Evolutionary conservation across 345 rosid species (phyloP).

Genomic region (Salix viminalis): DNA sequence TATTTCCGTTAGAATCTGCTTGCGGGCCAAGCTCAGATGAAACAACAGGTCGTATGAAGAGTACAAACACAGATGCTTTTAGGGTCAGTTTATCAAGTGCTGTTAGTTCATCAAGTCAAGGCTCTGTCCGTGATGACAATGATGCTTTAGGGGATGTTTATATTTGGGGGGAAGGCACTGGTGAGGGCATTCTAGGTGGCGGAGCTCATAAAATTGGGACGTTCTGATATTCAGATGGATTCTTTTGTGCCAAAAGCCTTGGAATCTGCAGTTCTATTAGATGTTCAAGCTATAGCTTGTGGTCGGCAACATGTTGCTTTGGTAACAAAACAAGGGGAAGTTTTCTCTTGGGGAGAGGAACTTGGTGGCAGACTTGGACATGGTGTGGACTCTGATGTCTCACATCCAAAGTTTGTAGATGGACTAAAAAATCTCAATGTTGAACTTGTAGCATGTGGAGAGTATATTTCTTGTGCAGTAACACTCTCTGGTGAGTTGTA

Average conservation of each 20-base stretch:
- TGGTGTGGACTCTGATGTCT: slow-evolving; percentile 52
- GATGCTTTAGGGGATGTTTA: slow-evolving; percentile 26
- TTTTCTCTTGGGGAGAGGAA: slow-evolving; percentile 24
- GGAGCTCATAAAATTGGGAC: slow-evolving; percentile 18
- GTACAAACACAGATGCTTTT: slow-evolving; percentile 29
- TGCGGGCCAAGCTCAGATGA: slow-evolving; percentile 34
- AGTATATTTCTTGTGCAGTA: slow-evolving; percentile 66
- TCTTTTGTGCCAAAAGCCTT: slow-evolving; percentile 23
- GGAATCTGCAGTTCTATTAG: slow-evolving; percentile 19
- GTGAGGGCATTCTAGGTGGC: slow-evolving; percentile 17
- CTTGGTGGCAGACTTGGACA: slow-evolving; percentile 53
- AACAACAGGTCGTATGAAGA: slow-evolving; percentile 21
- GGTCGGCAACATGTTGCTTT: slow-evolving; percentile 17
- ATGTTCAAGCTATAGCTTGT: slow-evolving; percentile 23
- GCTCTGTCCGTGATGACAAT: slow-evolving; percentile 23
- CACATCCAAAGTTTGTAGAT: slow-evolving; percentile 52
- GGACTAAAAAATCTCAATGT: slow-evolving; percentile 37
- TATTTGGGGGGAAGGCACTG: slow-evolving; percentile 25
- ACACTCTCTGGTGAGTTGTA: slow-evolving; percentile 60
- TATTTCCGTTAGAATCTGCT: slow-evolving; percentile 34
- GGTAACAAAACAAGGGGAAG: slow-evolving; percentile 22
- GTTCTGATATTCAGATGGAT: slow-evolving; percentile 12
- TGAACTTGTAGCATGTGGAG: slow-evolving; percentile 67
- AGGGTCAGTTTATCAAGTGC: slow-evolving; percentile 54
- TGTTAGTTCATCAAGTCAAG: slow-evolving; percentile 29